Evolutionary conservation across 805 yeast genomes (phyloP).

Genomic region (Metschnikowia matae): DNA sequence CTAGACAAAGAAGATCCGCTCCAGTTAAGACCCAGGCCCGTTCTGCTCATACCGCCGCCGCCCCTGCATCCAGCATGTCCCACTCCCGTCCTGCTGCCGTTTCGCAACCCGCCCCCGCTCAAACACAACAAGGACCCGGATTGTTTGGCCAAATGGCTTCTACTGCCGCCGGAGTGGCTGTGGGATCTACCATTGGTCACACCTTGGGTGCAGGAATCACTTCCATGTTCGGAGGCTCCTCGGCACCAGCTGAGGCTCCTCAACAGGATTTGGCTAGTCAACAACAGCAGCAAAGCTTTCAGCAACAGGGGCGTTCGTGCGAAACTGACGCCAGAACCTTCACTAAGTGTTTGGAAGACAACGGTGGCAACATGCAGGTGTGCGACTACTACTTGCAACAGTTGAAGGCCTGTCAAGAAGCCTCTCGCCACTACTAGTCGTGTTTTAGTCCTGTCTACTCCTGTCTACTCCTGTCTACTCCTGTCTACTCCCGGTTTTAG

Average conservation of each 20-base stretch:
- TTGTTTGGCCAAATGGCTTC: conserved; percentile 95
- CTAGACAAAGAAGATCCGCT: conserved; percentile 54
- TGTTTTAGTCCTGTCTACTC: no score
- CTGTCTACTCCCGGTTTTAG: no score
- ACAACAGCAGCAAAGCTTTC: conserved; percentile 34
- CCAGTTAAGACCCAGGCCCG: conserved; percentile 54
- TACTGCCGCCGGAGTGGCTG: conserved; percentile 99
- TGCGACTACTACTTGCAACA: conserved; percentile 97
- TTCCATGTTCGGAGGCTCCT: conserved; percentile 79
- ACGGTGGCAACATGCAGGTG: conserved; percentile 92
- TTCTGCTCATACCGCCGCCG: conserved; percentile 75
- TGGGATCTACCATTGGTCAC: conserved; percentile 96
- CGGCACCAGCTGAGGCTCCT: conserved; percentile 44
- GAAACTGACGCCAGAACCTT: conserved; percentile 92
- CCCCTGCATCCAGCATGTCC: conserved; percentile 31
- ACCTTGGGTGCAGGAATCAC: conserved; percentile 93
- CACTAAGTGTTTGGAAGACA: conserved; percentile 92
- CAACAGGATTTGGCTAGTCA: conserved; percentile 38
- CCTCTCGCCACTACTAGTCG: conserved; percentile 70
- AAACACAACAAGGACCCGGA: conserved; percentile 63
- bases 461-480: no score
- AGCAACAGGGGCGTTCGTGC: conserved; percentile 56
- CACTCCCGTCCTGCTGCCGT: conserved; percentile 27
- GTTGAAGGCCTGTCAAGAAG: conserved; percentile 95
- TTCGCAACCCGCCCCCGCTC: conserved; percentile 44